Percentiles rank a stretch among this genome's conserved stretches.
These are phyloP conservation scores for Pholiota molesta DNA, from an alignment of 768 basidiomycete genomes.

Conservation along the genomic window DNA sequence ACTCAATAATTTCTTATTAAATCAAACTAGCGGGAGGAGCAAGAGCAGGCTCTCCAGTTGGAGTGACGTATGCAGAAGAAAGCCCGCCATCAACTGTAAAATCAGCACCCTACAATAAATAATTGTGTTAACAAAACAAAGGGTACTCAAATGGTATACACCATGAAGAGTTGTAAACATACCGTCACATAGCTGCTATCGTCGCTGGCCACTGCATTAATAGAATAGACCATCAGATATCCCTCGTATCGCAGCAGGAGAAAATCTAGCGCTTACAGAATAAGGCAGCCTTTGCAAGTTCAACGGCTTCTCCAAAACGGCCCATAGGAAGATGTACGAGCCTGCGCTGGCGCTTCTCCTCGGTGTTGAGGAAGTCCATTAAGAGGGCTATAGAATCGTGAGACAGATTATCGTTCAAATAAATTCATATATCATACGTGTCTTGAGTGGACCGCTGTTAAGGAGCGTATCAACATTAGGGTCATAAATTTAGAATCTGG, in stretches of 20 bases:
- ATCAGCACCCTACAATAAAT: constrained; percentile 68
- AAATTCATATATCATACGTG: constrained; percentile 58
- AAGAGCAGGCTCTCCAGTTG: constrained; percentile 74
- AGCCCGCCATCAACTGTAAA: constrained; percentile 97
- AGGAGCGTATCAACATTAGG: constrained; percentile 9
- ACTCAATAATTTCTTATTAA: constrained; percentile 8
- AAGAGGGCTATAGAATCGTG: constrained; percentile 67
- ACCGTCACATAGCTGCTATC: constrained; percentile 98
- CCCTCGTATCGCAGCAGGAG: constrained; percentile 5
- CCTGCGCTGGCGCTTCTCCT: constrained; percentile 92
- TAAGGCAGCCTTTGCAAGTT: constrained; percentile 89
- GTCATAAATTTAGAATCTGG: background rate
- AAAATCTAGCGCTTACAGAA: constrained; percentile 68
- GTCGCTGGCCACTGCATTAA: constrained; percentile 79
- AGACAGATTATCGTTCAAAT: background rate
- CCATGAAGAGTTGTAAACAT: constrained; percentile 23
- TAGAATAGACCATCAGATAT: constrained; percentile 27
- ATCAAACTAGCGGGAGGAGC: constrained; percentile 72
- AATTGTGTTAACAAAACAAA: constrained; percentile 8
- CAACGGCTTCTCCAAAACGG: constrained; percentile 95
- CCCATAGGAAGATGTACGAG: constrained; percentile 95
- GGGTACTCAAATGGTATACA: constrained; percentile 2
- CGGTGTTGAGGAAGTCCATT: constrained; percentile 97
- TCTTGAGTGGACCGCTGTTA: constrained; percentile 88
- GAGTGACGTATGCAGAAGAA: constrained; percentile 90